phyloP scores from a whole-genome alignment of 768 basidiomycete genomes.

The Lepiota venenata region DNA sequence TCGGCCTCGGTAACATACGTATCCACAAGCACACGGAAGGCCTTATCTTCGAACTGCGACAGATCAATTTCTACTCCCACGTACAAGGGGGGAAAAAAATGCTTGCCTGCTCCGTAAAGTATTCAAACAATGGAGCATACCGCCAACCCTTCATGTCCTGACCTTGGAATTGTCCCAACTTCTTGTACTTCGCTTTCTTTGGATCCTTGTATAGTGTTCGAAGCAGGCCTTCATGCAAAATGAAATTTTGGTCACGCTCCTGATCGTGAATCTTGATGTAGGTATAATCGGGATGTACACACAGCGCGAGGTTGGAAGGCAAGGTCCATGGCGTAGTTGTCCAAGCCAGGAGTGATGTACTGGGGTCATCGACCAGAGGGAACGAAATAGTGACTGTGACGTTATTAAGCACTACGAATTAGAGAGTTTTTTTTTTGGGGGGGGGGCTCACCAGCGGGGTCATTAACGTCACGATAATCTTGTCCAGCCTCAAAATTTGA shows the following conservation, averaged over 20 bases:
- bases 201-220: conserved; percentile 92
- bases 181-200: conserved; percentile 96
- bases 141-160: conserved; percentile 94
- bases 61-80: neutral
- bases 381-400: conserved; percentile 83
- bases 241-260: conserved; percentile 83
- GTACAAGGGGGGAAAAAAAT: neutral
- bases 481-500: conserved; percentile 97
- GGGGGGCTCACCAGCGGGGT: conserved; percentile 72
- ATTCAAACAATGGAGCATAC: conserved; percentile 93
- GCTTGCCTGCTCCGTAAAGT: conserved; percentile 88
- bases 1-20: conserved; percentile 91
- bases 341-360: conserved; percentile 91
- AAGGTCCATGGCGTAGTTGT: conserved; percentile 99
- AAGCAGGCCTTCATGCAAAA: conserved; percentile 86
- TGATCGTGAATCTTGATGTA: conserved; percentile 97
- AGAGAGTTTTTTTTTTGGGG: neutral
- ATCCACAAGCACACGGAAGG: conserved; percentile 86
- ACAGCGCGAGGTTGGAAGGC: conserved; percentile 92
- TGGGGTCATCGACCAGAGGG: conserved; percentile 89
- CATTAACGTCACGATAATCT: conserved; percentile 89
- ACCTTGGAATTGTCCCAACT: conserved; percentile 83
- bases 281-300: conserved; percentile 93
- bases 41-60: conserved; percentile 81
- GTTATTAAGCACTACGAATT: neutral